Percentiles rank a stretch among this genome's conserved stretches.
Conservation (phyloP, 345 rosid species). For the Lepidium sativum region DNA sequence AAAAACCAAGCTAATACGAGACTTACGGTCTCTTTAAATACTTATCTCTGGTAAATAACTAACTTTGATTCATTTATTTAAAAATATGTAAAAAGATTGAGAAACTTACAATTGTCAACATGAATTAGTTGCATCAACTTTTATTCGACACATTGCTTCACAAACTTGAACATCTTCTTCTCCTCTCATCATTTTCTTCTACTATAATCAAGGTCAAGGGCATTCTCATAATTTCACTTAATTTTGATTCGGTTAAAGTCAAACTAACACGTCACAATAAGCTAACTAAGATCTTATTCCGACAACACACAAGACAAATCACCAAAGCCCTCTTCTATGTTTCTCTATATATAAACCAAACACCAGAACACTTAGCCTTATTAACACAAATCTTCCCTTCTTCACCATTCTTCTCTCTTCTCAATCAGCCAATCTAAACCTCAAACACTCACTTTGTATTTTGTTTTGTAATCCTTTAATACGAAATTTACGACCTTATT, state of each 20-base stretch:
- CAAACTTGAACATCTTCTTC: conserved; percentile 22
- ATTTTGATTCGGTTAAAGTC: conserved; percentile 17
- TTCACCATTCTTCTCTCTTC: no score
- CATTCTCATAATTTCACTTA: not conserved
- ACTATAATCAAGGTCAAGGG: conserved; percentile 10
- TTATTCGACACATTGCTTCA: conserved; percentile 27
- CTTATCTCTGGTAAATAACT: conserved; percentile 11
- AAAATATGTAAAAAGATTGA: not conserved
- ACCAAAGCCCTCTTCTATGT: conserved; percentile 11
- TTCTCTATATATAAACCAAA: no score
- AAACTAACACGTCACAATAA: conserved; percentile 19
- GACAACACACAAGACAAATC: conserved; percentile 20
- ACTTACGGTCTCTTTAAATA: not conserved
- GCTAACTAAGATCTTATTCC: conserved; percentile 25
- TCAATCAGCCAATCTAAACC: no score
- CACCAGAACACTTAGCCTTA: no score
- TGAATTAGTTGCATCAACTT: conserved; percentile 33
- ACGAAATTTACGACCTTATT: no score
- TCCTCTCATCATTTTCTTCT: not conserved
- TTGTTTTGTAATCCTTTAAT: no score
- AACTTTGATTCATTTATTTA: not conserved
- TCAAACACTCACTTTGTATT: no score
- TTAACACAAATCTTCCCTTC: no score
- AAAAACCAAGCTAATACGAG: no score
- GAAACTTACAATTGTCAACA: conserved; percentile 22